Evolutionary conservation across 1,284 basidiomycete species (phyloP), one percentile per base, ranked within the genome.

Genomic region (Fomes fomentarius): DNA sequence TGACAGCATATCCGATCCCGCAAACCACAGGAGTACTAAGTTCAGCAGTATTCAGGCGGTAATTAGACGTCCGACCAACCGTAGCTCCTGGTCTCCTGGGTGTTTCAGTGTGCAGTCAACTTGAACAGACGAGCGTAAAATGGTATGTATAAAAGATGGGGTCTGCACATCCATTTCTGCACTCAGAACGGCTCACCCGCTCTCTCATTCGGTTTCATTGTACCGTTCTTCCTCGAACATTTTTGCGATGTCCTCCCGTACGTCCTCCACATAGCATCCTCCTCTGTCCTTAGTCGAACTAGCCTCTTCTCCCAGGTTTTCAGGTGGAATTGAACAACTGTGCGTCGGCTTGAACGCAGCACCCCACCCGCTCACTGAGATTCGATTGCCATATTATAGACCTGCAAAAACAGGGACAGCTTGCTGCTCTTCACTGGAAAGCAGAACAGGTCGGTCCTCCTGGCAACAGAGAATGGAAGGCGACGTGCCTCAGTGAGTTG

Each of bases 271-370:
- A 31, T 46, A 21, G 15, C 25, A 2, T 15, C 4, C 12, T n/a
- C 9, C 2, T 15, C 14, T 14, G 10, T 8, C 31, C 17, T 10
- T 8, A 5, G 5, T 11, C 19, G 21, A 8, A 38, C 51, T 35
- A 4, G 48, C 14, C 22, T 19, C 11, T 25, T 6, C 4, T 7
- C 12, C 3, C 58, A 80, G 80, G 66, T 55, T 72, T 72, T 59
- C 62, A 75, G 45, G 81, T 80, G 5, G 64, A 64, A 17, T 70
- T 86, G 47, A 70, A 86, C 66, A 86, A 86, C 66, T 72, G 84
- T 78, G 56, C 63, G 79, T 54, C 17, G 1, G n/a, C 1, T 2
- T 7, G 7, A 3, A 9, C 2, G 9, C 21, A 15, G 7, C 3
- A 17, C n/a, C 10, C 17, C 15, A 33, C 7, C 3, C 12, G 25